Conservation (phyloP, 2,329 filamentous ascomycete species). For the Botryosphaeria agaves region DNA sequence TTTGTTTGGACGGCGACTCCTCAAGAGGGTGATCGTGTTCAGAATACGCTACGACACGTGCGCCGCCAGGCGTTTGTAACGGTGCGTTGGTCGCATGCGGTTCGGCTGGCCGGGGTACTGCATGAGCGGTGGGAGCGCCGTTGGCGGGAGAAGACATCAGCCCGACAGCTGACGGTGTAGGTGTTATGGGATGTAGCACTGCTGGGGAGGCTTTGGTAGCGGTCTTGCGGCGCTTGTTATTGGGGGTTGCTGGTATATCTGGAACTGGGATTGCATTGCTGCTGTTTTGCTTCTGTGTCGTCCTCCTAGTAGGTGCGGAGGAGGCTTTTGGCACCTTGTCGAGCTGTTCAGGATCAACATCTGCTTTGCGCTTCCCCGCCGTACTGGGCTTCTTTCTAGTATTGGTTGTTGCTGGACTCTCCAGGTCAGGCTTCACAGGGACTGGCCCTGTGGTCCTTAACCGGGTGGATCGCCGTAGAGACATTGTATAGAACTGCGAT, state of each 20-base stretch:
- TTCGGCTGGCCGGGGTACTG: slow-evolving; percentile 37
- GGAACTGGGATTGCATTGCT: too few species aligned
- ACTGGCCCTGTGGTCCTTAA: too few species aligned
- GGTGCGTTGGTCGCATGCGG: slow-evolving; percentile 51
- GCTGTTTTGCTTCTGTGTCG: too few species aligned
- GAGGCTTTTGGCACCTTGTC: too few species aligned
- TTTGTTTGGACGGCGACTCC: slow-evolving; percentile 24
- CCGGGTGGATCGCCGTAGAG: too few species aligned
- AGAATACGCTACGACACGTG: slow-evolving; percentile 38
- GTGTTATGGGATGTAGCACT: slow-evolving; percentile 25
- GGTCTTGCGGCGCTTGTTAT: slow-evolving; percentile 6
- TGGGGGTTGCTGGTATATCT: slow-evolving; percentile 1
- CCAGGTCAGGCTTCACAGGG: too few species aligned
- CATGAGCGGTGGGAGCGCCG: neutral
- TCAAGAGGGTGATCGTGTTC: slow-evolving; percentile 13
- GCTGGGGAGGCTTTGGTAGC: slow-evolving; percentile 15
- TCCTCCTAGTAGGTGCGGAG: too few species aligned
- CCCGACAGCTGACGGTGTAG: slow-evolving; percentile 31
- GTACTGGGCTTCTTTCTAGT: too few species aligned
- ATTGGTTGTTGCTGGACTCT: too few species aligned
- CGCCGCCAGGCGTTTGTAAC: slow-evolving; percentile 54
- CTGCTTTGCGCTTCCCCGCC: too few species aligned
- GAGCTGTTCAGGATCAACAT: too few species aligned
- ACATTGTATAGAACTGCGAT: too few species aligned
- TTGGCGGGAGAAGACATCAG: slow-evolving; percentile 15